phyloP scores from a whole-genome alignment of 129 eudicot genomes.

The Lactuca sativa region DNA sequence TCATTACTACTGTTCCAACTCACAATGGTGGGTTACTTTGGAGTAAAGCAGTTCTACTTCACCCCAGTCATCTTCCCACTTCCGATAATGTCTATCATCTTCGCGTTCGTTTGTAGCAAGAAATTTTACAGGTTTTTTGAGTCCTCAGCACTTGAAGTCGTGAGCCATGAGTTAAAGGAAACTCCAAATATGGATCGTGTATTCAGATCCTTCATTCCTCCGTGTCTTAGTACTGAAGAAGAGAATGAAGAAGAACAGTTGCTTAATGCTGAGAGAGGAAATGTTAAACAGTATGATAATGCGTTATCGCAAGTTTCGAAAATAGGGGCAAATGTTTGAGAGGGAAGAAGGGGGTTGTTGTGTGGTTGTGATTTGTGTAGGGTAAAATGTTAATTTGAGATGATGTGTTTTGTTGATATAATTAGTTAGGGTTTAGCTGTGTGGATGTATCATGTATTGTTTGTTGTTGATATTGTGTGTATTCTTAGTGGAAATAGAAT shows the following conservation, averaged over 20 bases:
- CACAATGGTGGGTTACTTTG: conserved; percentile 82
- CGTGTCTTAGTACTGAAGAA: conserved; percentile 52
- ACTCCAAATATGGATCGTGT: conserved; percentile 71
- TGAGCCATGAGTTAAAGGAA: conserved; percentile 49
- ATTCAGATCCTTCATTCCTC: conserved; percentile 60
- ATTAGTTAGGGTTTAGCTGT: conserved; percentile 13
- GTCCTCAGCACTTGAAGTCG: conserved; percentile 64
- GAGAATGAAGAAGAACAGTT: conserved; percentile 35
- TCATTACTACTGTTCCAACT: conserved; percentile 61
- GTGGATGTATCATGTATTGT: not conserved
- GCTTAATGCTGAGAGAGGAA: too few species aligned
- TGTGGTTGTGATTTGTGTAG: not conserved
- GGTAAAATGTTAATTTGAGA: too few species aligned
- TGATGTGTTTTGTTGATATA: conserved; percentile 1
- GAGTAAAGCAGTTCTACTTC: conserved; percentile 47
- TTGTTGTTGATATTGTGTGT: not conserved
- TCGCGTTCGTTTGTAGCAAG: conserved; percentile 50
- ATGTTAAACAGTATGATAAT: conserved; percentile 46
- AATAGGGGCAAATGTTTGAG: conserved; percentile 33
- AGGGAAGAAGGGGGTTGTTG: not conserved
- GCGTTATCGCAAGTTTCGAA: conserved; percentile 41
- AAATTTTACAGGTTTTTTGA: conserved; percentile 72
- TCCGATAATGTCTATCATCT: conserved; percentile 60
- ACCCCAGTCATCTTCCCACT: conserved; percentile 58
- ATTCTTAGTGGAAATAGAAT: not conserved